Base-by-base conservation (phyloP, 805 yeast species). In the Pichia nanzhaoensis region DNA sequence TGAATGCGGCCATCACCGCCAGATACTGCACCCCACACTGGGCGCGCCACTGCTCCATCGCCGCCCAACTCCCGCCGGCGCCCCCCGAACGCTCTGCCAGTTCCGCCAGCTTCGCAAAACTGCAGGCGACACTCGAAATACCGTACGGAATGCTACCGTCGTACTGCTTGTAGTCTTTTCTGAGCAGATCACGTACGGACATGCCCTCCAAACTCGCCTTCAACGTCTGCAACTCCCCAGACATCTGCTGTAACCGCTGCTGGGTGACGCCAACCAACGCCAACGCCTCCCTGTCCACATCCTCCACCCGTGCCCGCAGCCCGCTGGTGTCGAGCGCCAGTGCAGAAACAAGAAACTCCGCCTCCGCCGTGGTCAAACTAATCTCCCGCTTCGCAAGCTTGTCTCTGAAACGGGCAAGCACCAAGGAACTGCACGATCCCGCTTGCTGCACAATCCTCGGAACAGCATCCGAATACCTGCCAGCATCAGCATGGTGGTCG, bases 121-220 rank as follows among this genome's bases (percentile, higher is more conserved):
- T 16, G 20, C 14, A 2, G 16, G n/a, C 37, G 5, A 40, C 32
- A n/a, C 43, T 40, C 2, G 37, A 34, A 14, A 40, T 24, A 3
- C 43, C 43, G 4, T 32, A 17, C 7, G 8, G 8, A 21, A 3
- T 27, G 6, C 24, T 18, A 13, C 20, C 30, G 34, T 12, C 37
- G n/a, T 83, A 89, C 55, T 78, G 78, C 59, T 91, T 91, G 64
- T 85, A 91, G 59, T 91, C 99, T 61, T 89, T 90, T 37, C 81
- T 68, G 34, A 93, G 66, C 6, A 93, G 62, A 42, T 88, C 95
- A 5, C 54, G 54, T 5, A 79, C 61, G 1, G 75, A 55, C 32
- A 93, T 68, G 0, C 87, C 89, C 3, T 61, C 59, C 32, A 90
- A 66, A 12, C 41, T 33, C 18, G 24, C 37, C 31, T 44, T 49